These are phyloP conservation scores for Nakaseomyces sp. DNA, from an alignment of 1,139 yeast genomes.

Conservation along the genomic window DNA sequence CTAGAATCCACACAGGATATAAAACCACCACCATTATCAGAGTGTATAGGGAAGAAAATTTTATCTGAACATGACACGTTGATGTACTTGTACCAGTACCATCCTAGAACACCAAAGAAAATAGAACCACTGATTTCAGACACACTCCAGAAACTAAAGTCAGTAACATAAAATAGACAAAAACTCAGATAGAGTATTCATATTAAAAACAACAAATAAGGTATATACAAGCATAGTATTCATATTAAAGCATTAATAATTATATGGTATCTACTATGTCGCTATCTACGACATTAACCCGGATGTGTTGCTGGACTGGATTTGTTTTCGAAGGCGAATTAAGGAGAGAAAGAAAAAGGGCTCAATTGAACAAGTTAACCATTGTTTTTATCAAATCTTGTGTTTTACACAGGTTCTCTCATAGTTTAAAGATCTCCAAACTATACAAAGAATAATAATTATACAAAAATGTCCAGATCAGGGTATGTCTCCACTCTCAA, in stretches of 20 bases:
- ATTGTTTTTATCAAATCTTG: too few relatives aligned
- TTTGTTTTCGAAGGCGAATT: background rate
- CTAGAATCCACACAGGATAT: background rate
- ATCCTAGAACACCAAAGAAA: background rate
- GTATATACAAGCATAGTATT: too few relatives aligned
- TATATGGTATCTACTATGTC: too few relatives aligned
- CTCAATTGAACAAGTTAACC: too few relatives aligned
- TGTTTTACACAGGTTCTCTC: too few relatives aligned
- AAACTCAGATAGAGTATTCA: too few relatives aligned
- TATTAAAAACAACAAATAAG: too few relatives aligned
- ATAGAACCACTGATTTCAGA: background rate
- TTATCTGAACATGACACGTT: background rate
- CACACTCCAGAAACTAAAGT: background rate
- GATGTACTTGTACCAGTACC: background rate
- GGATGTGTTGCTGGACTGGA: background rate
- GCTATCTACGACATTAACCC: too few relatives aligned
- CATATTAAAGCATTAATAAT: too few relatives aligned
- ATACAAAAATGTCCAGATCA: constrained; percentile 22
- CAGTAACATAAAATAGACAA: background rate
- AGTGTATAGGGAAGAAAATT: background rate
- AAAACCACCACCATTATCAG: background rate
- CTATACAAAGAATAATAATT: background rate
- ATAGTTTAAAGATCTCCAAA: too few relatives aligned
- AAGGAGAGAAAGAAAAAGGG: background rate
- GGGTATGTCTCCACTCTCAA: constrained; percentile 19